Evolutionary conservation across 2,329 filamentous ascomycete species (phyloP), one percentile per base, ranked within the genome.

Genomic region (Ilyonectria robusta): DNA sequence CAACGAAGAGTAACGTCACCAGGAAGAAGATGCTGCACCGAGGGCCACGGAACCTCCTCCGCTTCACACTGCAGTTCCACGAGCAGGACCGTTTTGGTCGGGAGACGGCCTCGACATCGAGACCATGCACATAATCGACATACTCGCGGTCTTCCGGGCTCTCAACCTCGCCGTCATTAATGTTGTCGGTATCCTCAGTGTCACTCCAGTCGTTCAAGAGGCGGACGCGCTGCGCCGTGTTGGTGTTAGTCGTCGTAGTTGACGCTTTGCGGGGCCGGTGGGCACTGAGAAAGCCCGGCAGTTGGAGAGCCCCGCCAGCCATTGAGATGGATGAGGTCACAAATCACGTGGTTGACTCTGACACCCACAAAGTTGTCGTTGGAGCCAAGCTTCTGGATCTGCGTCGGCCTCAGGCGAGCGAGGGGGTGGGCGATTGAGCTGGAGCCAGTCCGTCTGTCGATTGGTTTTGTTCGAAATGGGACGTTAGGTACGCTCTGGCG

Each of bases 11-110:
- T 17, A 74, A 19, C 17, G 70, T 72, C 44, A 83, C 56, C 59
- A 84, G 65, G 31, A 86, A 61, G 46, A 86, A 74, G 79, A 83
- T 82, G 4, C 57, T 66, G 59, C 72, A 70, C 6, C 62, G 59
- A 29, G 64, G 65, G 59, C 67, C 62, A 31, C 62, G 65, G 10
- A 67, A 62, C 37, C 62, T 72, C 15, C 46, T 44, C 13, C 51
- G 59, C 33, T 56, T 66, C 11, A 29, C 37, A 13, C 26, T 17
- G 31, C 17, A 47, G 6, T 44, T 23, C 55, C 53, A 50, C 26
- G 59, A 62, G 17, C 31, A 21, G 21, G 54, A 59, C 21, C 60
- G 46, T 19, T 40, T 55, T 6, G 58, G 46, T 31, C 62, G 57
- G 33, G 57, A 55, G 6, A 47, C 40, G 6, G 57, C 53, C 47